A percentile compares a stretch with the other conserved stretches of the same genome.
phyloP scores from a whole-genome alignment of 1,139 yeast species.

The Maudiozyma humilis region DNA sequence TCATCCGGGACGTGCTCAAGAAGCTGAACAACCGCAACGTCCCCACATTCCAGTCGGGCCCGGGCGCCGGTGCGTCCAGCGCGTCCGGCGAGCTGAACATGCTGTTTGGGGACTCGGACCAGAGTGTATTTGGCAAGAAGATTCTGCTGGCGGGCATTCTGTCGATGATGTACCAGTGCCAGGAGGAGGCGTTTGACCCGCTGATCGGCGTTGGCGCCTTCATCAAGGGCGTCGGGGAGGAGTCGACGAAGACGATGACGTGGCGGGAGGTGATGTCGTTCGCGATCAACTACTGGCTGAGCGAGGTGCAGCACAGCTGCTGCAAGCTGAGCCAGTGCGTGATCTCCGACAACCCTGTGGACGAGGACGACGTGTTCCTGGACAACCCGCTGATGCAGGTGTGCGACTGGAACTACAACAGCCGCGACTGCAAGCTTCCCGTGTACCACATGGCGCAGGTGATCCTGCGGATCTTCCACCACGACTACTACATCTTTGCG shows the following conservation, averaged over 20 bases:
- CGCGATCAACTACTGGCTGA: conserved; percentile 54
- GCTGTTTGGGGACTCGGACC: conserved; percentile 7
- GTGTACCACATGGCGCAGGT: conserved; percentile 69
- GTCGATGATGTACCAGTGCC: conserved; percentile 65
- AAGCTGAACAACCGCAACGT: conserved; percentile 1
- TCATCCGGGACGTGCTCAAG: conserved; percentile 39
- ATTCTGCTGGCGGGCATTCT: conserved; percentile 62
- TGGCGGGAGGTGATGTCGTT: conserved; percentile 61
- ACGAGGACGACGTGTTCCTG: conserved; percentile 4
- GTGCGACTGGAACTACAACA: conserved; percentile 11
- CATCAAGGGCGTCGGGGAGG: conserved; percentile 30
- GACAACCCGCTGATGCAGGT: conserved; percentile 3
- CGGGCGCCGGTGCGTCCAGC: not conserved
- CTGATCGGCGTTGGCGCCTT: conserved; percentile 41
- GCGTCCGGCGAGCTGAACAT: not conserved
- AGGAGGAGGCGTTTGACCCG: conserved; percentile 36
- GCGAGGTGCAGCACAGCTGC: conserved; percentile 20
- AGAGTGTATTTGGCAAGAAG: conserved; percentile 46
- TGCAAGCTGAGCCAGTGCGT: conserved; percentile 13
- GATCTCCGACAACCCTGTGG: conserved; percentile 1
- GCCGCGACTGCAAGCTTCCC: conserved; percentile 44
- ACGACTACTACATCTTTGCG: conserved; percentile 68
- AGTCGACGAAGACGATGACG: conserved; percentile 33
- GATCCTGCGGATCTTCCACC: conserved; percentile 60
- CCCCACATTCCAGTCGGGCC: not conserved